Conservation (phyloP, 2,329 filamentous ascomycete genomes). For the Trichophyton schoenleinii region DNA sequence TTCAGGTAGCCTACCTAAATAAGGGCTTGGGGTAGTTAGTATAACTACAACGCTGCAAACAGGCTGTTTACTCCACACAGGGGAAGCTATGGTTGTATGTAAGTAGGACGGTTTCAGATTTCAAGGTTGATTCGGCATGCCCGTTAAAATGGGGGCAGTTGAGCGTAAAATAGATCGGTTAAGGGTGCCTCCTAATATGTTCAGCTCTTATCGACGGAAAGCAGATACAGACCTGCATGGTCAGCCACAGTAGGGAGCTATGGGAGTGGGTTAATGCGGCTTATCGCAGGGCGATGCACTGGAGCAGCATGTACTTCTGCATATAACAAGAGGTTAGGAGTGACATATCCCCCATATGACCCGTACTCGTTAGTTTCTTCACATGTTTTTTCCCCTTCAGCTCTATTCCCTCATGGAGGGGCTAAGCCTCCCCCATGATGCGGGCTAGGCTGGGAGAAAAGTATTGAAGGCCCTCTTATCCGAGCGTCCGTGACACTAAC, state of each 20-base stretch:
- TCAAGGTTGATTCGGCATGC: background rate
- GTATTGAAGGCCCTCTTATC: background rate
- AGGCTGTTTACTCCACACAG: no score
- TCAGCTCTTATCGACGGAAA: background rate
- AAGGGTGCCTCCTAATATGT: background rate
- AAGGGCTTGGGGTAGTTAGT: no score
- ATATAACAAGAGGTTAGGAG: background rate
- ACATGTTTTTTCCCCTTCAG: background rate
- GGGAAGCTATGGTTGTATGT: background rate
- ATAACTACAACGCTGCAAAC: background rate
- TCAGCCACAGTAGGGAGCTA: background rate
- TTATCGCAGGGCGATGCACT: background rate
- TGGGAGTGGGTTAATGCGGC: background rate
- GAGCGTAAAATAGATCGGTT: background rate
- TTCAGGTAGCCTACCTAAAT: no score
- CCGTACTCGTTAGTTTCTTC: background rate
- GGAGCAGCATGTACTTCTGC: background rate
- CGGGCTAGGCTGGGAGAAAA: background rate
- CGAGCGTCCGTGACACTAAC: background rate
- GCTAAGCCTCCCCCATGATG: conserved; percentile 3
- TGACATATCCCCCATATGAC: background rate
- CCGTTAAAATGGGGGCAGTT: background rate
- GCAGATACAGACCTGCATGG: background rate
- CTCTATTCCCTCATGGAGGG: background rate
- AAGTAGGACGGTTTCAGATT: background rate